A percentile compares a stretch with the other conserved stretches of the same genome.
Conservation (phyloP, 208 protist genomes). For the Crithidia fasciculata region DNA sequence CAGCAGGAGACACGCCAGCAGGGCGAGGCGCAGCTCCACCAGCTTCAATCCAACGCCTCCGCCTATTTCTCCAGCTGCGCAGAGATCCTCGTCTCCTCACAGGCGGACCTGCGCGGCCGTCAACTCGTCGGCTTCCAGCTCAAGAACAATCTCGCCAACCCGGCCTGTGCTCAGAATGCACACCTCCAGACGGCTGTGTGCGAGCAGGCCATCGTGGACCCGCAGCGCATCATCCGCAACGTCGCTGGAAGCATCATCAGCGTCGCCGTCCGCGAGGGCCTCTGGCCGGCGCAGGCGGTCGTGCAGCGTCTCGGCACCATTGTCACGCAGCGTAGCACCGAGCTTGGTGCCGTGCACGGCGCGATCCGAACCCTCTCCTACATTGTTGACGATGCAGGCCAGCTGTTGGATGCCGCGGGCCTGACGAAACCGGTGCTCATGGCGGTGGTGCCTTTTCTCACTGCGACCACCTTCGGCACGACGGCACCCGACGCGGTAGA, state of each 20-base stretch:
- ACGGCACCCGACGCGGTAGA: slow-evolving; percentile 33
- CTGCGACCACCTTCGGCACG: slow-evolving; percentile 24
- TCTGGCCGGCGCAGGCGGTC: slow-evolving; percentile 68
- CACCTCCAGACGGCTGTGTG: slow-evolving; percentile 61
- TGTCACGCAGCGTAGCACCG: slow-evolving; percentile 41
- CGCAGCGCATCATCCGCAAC: slow-evolving; percentile 66
- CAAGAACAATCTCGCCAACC: slow-evolving; percentile 74
- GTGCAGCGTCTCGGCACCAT: slow-evolving; percentile 46
- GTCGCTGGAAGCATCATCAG: slow-evolving; percentile 80
- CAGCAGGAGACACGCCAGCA: slow-evolving; percentile 51
- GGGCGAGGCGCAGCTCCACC: slow-evolving; percentile 65
- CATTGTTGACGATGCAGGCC: slow-evolving; percentile 70
- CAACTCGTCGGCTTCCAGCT: slow-evolving; percentile 76
- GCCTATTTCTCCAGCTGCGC: slow-evolving; percentile 73
- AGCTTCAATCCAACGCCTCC: slow-evolving; percentile 51
- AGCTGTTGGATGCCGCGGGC: slow-evolving; percentile 61
- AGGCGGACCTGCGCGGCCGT: slow-evolving; percentile 44
- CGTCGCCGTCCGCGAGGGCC: slow-evolving; percentile 65
- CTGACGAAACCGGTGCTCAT: slow-evolving; percentile 59
- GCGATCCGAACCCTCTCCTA: slow-evolving; percentile 77
- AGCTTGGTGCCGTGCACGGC: slow-evolving; percentile 65
- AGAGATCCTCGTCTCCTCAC: slow-evolving; percentile 55
- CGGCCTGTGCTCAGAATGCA: slow-evolving; percentile 55
- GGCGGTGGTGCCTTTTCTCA: slow-evolving; percentile 53
- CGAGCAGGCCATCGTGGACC: slow-evolving; percentile 63